Conservation (phyloP, 176 grass and related monocot genomes). For the Cocos nucifera region DNA sequence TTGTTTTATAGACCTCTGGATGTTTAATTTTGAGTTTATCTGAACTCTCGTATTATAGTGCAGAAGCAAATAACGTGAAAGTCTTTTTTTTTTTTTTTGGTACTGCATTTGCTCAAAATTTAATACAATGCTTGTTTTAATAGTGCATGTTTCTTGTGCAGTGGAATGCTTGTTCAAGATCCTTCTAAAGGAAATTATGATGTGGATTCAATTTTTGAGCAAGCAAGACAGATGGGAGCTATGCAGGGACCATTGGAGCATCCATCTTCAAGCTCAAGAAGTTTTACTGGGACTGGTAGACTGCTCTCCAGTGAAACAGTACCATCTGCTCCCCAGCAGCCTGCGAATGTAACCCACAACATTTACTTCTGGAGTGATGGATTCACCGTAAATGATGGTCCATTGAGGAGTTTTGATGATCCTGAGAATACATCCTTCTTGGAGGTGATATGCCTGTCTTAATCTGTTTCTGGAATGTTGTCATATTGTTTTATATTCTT, state of each 20-base stretch:
- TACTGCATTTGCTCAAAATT: too few relatives aligned
- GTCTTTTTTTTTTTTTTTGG: too few relatives aligned
- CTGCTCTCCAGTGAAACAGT: slow-evolving; percentile 58
- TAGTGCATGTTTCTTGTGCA: neutral
- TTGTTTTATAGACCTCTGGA: too few relatives aligned
- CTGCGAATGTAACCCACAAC: slow-evolving; percentile 36
- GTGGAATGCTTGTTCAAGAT: slow-evolving; percentile 97
- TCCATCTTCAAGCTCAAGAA: slow-evolving; percentile 57
- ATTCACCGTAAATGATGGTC: slow-evolving; percentile 50
- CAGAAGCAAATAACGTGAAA: too few relatives aligned
- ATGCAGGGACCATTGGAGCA: slow-evolving; percentile 28
- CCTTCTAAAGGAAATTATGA: slow-evolving; percentile 53
- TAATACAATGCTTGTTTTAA: too few relatives aligned
- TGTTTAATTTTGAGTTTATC: too few relatives aligned
- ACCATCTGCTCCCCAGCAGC: slow-evolving; percentile 34
- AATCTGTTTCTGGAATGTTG: slow-evolving; percentile 2
- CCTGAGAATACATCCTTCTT: slow-evolving; percentile 62
- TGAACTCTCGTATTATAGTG: too few relatives aligned
- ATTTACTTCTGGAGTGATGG: slow-evolving; percentile 88
- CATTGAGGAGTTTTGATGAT: slow-evolving; percentile 71
- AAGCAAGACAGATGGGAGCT: slow-evolving; percentile 65
- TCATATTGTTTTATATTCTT: neutral
- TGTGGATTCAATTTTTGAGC: slow-evolving; percentile 62
- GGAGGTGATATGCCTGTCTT: slow-evolving; percentile 40
- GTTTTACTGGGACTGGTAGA: slow-evolving; percentile 70